These are phyloP conservation scores for Acer negundo DNA, from an alignment of 345 rosid species.

Conservation along the genomic window DNA sequence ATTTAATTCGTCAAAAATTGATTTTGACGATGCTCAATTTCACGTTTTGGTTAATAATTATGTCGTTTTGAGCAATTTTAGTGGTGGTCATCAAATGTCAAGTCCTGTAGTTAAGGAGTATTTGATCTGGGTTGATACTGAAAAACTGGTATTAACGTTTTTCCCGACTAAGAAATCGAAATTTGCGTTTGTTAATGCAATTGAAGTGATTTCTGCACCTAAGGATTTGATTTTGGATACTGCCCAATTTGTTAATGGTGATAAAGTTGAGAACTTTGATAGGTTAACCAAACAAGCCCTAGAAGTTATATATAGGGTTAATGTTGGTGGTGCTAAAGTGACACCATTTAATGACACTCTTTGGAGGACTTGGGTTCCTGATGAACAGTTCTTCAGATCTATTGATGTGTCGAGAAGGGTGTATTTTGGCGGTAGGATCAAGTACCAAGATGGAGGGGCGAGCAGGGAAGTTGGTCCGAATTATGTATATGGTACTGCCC, in stretches of 20 bases:
- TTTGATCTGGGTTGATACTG: slow-evolving; percentile 48
- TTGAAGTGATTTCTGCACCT: slow-evolving; percentile 91
- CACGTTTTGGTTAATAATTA: slow-evolving; percentile 75
- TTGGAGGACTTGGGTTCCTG: slow-evolving; percentile 94
- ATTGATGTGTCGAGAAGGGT: slow-evolving; percentile 42
- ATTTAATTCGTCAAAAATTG: slow-evolving; percentile 44
- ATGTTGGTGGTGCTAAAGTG: slow-evolving; percentile 83
- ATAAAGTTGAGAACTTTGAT: slow-evolving; percentile 41
- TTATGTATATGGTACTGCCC: slow-evolving; percentile 64
- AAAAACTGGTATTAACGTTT: slow-evolving; percentile 56
- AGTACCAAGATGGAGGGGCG: slow-evolving; percentile 63
- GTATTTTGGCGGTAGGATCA: slow-evolving; percentile 58
- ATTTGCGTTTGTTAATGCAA: slow-evolving; percentile 76
- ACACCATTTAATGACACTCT: slow-evolving; percentile 87
- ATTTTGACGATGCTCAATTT: slow-evolving; percentile 48
- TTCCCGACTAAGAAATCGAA: slow-evolving; percentile 49
- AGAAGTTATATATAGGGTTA: slow-evolving; percentile 59
- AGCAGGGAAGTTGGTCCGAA: slow-evolving; percentile 84
- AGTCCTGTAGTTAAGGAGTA: slow-evolving; percentile 63
- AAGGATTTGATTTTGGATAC: slow-evolving; percentile 69
- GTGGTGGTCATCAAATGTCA: slow-evolving; percentile 23
- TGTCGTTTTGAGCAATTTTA: slow-evolving; percentile 72
- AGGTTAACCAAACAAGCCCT: slow-evolving; percentile 63
- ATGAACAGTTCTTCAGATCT: slow-evolving; percentile 60
- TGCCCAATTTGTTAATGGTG: slow-evolving; percentile 41